Base-by-base conservation (phyloP, 495 filamentous ascomycete species). In the Penicillium pulvis region DNA sequence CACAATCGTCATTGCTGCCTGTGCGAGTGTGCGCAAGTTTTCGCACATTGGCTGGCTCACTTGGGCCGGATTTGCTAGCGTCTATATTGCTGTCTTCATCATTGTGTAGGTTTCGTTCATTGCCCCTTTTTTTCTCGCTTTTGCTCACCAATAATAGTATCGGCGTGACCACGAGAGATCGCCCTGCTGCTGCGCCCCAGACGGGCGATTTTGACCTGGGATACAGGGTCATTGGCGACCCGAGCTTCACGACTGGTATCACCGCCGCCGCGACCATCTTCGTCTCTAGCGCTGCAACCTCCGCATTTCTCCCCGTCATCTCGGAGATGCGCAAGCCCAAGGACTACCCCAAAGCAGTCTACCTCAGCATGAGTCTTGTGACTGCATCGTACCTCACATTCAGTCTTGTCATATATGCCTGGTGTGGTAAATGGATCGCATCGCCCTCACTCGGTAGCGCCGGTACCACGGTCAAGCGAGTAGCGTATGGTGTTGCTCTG, bases 361-460 rank as follows among this genome's bases (percentile, higher is more conserved):
- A 79, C 54, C 59, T 83, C n/a, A 82, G 87, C 17, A 85, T 87
- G 67, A 63, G 76, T 48, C 76, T 84, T 17, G 86, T 89, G 53
- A 86, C 84, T 10, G 65, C 80, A 49, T 83, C 90, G 31, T 93
- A 94, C 68, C 59, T 79, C 6, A 67, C 72, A 11, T 73, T 78
- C 12, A 65, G 69, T 23, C 63, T 80, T 9, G 75, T 77, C 0
- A 84, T 92, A 59, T 94, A 93, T 72, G 75, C 73, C 62, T 93
- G 83, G 71, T 86, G 87, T 31, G 91, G 91, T 9, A 71, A 73
- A 19, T 78, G 76, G 46, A 89, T 94, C 51, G 71, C 79, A 24
- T 85, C 85, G 0, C 91, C 91, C 0, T 87, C 90, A 0, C 81
- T 94, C 1, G 83, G 87, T 42, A 87, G 87, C 1, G 87, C 88